Percentiles rank a stretch among this genome's conserved stretches.
phyloP scores from a whole-genome alignment of 306 rosid genomes.

The Comarum palustre region DNA sequence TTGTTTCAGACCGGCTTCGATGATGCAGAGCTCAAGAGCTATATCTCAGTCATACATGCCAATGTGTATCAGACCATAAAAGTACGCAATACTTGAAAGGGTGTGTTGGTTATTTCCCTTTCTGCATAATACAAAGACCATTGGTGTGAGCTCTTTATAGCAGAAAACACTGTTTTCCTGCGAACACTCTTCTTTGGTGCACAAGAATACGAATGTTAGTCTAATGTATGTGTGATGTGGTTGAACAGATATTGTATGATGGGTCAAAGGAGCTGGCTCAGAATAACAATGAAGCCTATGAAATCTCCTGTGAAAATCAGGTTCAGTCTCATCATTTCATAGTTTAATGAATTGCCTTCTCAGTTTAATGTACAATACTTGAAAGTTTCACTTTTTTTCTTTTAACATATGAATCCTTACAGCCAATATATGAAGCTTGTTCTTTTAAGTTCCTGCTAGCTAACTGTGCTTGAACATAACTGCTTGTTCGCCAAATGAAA shows the following conservation, averaged over 20 bases:
- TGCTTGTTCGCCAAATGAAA: slow-evolving; percentile 12
- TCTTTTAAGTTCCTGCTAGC: neutral
- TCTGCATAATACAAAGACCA: slow-evolving; percentile 45
- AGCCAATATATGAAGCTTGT: neutral
- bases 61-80: slow-evolving; percentile 99
- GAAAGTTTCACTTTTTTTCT: slow-evolving; percentile 7
- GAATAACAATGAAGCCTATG: slow-evolving; percentile 60
- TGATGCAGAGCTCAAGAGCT: slow-evolving; percentile 90
- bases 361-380: neutral
- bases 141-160: slow-evolving; percentile 36
- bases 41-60: slow-evolving; percentile 91
- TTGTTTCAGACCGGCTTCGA: slow-evolving; percentile 96
- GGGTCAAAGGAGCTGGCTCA: slow-evolving; percentile 90
- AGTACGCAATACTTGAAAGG: slow-evolving; percentile 99
- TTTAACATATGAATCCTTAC: slow-evolving; percentile 6
- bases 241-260: slow-evolving; percentile 74
- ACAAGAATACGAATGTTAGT: slow-evolving; percentile 23
- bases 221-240: slow-evolving; percentile 22
- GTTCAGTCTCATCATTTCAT: slow-evolving; percentile 35
- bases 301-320: slow-evolving; percentile 69
- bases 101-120: slow-evolving; percentile 96
- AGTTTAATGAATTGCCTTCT: neutral
- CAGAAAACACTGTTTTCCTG: slow-evolving; percentile 25
- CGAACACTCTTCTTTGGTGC: slow-evolving; percentile 6
- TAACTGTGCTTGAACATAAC: neutral